Conservation (phyloP, 257 asterid species). For the Perilla frutescens region DNA sequence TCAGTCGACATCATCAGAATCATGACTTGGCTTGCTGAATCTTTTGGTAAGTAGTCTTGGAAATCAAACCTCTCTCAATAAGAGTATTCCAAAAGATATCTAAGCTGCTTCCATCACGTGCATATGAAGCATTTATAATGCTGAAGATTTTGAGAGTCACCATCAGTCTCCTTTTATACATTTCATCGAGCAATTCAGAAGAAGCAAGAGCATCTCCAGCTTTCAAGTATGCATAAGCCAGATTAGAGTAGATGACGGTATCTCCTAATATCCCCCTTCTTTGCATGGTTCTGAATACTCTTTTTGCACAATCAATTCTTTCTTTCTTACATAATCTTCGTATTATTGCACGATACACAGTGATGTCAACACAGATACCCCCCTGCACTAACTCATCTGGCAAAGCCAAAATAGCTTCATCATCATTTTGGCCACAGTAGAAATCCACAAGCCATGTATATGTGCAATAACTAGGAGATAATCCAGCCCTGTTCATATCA, state of each 20-base stretch:
- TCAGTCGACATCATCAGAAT: neutral
- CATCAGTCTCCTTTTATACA: conserved; percentile 74
- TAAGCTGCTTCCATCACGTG: conserved; percentile 45
- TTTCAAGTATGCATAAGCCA: conserved; percentile 74
- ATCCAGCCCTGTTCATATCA: conserved; percentile 67
- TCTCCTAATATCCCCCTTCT: conserved; percentile 75
- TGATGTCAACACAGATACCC: conserved; percentile 70
- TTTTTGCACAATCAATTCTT: conserved; percentile 63
- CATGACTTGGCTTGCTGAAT: conserved; percentile 45
- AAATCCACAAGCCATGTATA: conserved; percentile 79
- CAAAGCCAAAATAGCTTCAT: conserved; percentile 56
- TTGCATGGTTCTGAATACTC: conserved; percentile 61
- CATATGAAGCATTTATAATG: conserved; percentile 59
- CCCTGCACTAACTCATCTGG: conserved; percentile 60
- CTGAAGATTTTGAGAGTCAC: conserved; percentile 63
- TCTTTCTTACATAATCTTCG: conserved; percentile 74
- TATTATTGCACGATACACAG: conserved; percentile 71
- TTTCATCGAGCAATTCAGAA: conserved; percentile 66
- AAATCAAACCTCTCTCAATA: conserved; percentile 68
- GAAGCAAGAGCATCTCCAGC: conserved; percentile 52
- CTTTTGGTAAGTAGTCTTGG: conserved; percentile 49
- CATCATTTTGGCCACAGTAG: conserved; percentile 56
- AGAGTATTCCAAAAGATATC: conserved; percentile 65
- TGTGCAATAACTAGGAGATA: conserved; percentile 59
- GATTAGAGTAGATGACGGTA: conserved; percentile 51